phyloP scores from a whole-genome alignment of 1,284 basidiomycete genomes.

The Schizophyllum amplum region DNA sequence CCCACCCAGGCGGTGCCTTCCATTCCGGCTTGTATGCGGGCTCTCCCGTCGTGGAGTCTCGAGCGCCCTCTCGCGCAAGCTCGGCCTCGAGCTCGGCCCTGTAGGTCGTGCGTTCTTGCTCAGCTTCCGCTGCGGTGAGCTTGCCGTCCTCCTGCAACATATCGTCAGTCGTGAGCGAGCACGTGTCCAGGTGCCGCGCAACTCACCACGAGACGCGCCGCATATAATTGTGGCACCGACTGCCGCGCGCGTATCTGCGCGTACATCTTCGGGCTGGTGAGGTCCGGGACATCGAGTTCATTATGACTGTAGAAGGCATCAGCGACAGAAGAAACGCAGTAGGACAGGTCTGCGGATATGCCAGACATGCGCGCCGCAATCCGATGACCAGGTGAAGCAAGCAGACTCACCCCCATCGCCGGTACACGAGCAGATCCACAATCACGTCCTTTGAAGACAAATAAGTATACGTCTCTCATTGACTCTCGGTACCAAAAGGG shows the following conservation, averaged over 20 bases:
- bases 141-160: conserved; percentile 42
- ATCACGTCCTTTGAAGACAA: conserved; percentile 53
- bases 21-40: neutral
- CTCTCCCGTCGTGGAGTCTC: conserved; percentile 22
- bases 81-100: conserved; percentile 54
- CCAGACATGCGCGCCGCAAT: conserved; percentile 24
- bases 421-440: conserved; percentile 82
- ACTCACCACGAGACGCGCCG: conserved; percentile 63
- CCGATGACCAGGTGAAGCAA: conserved; percentile 1
- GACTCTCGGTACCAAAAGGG: neutral
- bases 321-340: neutral
- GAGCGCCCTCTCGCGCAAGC: conserved; percentile 43
- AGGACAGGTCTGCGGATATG: neutral
- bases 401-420: conserved; percentile 51
- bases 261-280: conserved; percentile 88
- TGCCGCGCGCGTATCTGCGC: conserved; percentile 70
- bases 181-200: neutral
- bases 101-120: conserved; percentile 45
- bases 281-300: conserved; percentile 84
- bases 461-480: no score
- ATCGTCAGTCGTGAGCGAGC: neutral
- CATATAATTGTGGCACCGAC: conserved; percentile 78
- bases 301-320: conserved; percentile 58
- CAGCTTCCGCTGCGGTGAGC: conserved; percentile 42
- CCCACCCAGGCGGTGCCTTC: conserved; percentile 42